Conservation (phyloP, 2,329 filamentous ascomycete species). For the Cordyceps militaris region DNA sequence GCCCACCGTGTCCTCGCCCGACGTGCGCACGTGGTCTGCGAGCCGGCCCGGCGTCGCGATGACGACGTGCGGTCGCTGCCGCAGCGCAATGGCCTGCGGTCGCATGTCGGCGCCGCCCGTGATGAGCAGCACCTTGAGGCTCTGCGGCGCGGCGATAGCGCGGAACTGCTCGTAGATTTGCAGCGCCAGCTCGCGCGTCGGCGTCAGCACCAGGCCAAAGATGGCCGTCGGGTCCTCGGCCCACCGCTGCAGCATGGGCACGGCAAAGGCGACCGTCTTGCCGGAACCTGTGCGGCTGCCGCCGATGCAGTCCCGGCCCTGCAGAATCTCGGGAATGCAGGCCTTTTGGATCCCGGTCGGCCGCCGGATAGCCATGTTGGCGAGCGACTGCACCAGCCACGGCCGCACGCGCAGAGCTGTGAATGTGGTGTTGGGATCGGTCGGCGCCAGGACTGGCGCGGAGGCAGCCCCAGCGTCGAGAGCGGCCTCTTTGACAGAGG, state of each 20-base stretch:
- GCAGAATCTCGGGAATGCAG: conserved; percentile 87
- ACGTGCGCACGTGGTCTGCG: conserved; percentile 87
- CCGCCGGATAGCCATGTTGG: conserved; percentile 69
- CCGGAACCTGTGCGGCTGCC: conserved; percentile 92
- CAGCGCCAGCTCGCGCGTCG: conserved; percentile 82
- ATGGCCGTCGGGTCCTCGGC: conserved; percentile 86
- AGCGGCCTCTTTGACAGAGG: background rate
- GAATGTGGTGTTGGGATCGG: conserved; percentile 58
- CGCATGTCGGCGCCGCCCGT: conserved; percentile 93
- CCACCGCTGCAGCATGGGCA: conserved; percentile 91
- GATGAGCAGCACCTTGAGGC: conserved; percentile 79
- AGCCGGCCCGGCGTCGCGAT: conserved; percentile 91
- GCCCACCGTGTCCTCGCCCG: conserved; percentile 82
- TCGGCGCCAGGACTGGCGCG: conserved; percentile 41
- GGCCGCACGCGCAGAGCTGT: conserved; percentile 65
- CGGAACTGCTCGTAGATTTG: conserved; percentile 97
- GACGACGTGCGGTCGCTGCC: conserved; percentile 78
- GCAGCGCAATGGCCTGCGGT: conserved; percentile 76
- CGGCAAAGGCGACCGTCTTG: conserved; percentile 94
- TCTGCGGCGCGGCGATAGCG: conserved; percentile 81
- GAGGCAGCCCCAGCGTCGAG: conserved; percentile 15
- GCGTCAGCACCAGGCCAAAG: conserved; percentile 82
- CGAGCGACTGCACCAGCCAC: conserved; percentile 81
- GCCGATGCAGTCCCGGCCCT: conserved; percentile 89
- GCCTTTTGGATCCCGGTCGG: conserved; percentile 90